Evolutionary conservation across 78 protist genomes (phyloP).

Genomic region (Dictyostelium purpureum): DNA sequence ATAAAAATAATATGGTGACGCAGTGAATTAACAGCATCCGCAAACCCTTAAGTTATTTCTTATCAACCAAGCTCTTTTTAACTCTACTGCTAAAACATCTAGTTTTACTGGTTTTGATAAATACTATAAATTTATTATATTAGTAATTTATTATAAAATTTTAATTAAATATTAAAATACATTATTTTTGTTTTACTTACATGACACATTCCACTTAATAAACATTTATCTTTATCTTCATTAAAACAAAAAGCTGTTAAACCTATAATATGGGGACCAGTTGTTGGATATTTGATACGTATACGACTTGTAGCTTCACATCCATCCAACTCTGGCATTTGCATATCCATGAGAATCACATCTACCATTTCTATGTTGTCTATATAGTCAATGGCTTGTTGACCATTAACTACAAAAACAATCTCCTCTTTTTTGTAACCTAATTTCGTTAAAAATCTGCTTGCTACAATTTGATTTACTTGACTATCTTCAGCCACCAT

Average conservation of each 20-base stretch:
- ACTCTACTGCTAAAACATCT: constrained; percentile 15
- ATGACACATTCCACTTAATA: constrained; percentile 60
- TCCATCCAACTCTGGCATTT: constrained; percentile 50
- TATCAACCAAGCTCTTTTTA: constrained; percentile 31
- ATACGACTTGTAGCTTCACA: constrained; percentile 26
- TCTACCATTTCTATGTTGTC: constrained; percentile 26
- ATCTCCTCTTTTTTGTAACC: constrained; percentile 38
- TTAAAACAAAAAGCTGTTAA: constrained; percentile 38
- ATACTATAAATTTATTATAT: constrained; percentile 3
- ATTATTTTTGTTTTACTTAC: neutral
- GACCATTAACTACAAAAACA: constrained; percentile 30
- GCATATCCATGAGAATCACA: constrained; percentile 48
- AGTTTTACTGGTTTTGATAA: constrained; percentile 46
- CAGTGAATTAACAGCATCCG: too few species aligned
- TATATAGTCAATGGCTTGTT: constrained; percentile 44
- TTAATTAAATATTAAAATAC: neutral
- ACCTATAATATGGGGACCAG: constrained; percentile 53
- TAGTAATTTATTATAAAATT: neutral
- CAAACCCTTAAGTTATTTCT: constrained; percentile 25
- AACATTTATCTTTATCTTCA: constrained; percentile 61
- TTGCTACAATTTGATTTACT: constrained; percentile 30
- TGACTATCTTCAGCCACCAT: constrained; percentile 40
- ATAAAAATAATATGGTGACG: too few species aligned
- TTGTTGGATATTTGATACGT: neutral
- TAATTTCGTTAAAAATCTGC: constrained; percentile 2